phyloP scores from a whole-genome alignment of 176 grass and related monocot genomes.

The Ampelocalamus luodianensis region DNA sequence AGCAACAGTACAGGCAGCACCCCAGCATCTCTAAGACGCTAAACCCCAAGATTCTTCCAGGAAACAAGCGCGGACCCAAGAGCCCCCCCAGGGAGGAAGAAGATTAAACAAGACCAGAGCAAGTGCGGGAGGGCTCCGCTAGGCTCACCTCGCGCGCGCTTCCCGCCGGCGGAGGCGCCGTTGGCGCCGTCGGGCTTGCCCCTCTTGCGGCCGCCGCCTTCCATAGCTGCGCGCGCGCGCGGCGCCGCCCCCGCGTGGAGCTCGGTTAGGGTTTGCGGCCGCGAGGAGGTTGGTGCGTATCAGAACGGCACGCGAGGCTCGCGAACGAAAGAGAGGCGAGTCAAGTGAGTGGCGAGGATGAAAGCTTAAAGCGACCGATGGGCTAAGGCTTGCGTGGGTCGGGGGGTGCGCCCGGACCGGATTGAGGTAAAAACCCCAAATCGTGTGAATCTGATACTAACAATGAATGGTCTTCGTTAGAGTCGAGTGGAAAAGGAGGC shows the following conservation, averaged over 20 bases:
- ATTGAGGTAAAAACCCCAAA: no score
- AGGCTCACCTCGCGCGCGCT: constrained; percentile 68
- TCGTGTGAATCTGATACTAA: no score
- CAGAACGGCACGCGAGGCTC: not conserved
- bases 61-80: not conserved
- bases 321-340: not conserved
- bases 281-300: not conserved
- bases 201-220: constrained; percentile 67
- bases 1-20: not conserved
- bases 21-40: not conserved
- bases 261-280: constrained; percentile 22
- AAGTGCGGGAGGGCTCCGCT: not conserved
- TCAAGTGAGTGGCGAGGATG: not conserved
- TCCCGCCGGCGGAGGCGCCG: constrained; percentile 42
- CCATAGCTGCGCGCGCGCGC: constrained; percentile 43
- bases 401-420: no score
- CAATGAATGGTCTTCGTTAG: no score
- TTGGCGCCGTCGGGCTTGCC: constrained; percentile 42
- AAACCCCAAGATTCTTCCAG: not conserved
- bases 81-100: not conserved
- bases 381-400: not conserved
- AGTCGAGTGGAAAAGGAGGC: no score
- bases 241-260: not conserved
- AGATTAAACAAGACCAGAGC: not conserved
- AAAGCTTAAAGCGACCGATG: constrained; percentile 6